phyloP scores from a whole-genome alignment of 495 filamentous ascomycete genomes.

The Beverwykella pulmonaria region DNA sequence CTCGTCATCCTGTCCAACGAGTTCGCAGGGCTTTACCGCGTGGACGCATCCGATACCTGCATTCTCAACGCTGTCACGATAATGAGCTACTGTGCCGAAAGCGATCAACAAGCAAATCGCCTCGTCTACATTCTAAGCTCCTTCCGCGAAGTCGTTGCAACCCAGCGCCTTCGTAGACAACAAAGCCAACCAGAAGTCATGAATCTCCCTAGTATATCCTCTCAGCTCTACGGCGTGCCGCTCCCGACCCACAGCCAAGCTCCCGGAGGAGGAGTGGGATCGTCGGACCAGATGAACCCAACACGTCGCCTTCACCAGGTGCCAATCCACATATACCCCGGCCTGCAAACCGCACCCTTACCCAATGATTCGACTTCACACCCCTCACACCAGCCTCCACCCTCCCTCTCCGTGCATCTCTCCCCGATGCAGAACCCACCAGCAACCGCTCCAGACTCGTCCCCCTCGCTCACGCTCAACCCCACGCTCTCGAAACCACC shows the following conservation, averaged over 20 bases:
- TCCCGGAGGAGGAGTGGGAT: neutral
- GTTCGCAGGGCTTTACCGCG: constrained; percentile 65
- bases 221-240: constrained; percentile 20
- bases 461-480: neutral
- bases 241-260: neutral
- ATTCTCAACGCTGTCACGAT: constrained; percentile 63
- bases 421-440: constrained; percentile 22
- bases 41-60: constrained; percentile 57
- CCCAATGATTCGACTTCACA: constrained; percentile 2
- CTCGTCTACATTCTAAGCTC: constrained; percentile 65
- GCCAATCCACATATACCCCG: constrained; percentile 33
- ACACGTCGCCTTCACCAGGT: constrained; percentile 22
- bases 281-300: neutral
- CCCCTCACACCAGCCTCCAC: neutral
- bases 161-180: constrained; percentile 47
- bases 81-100: constrained; percentile 62
- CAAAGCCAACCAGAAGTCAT: constrained; percentile 28
- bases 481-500: constrained; percentile 16
- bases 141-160: constrained; percentile 59
- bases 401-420: constrained; percentile 20
- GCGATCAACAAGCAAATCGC: constrained; percentile 66
- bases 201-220: constrained; percentile 27
- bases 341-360: constrained; percentile 19
- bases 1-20: constrained; percentile 70
- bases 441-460: neutral